Conservation (phyloP, 2,329 filamentous ascomycete genomes). For the Clonostachys solani region DNA sequence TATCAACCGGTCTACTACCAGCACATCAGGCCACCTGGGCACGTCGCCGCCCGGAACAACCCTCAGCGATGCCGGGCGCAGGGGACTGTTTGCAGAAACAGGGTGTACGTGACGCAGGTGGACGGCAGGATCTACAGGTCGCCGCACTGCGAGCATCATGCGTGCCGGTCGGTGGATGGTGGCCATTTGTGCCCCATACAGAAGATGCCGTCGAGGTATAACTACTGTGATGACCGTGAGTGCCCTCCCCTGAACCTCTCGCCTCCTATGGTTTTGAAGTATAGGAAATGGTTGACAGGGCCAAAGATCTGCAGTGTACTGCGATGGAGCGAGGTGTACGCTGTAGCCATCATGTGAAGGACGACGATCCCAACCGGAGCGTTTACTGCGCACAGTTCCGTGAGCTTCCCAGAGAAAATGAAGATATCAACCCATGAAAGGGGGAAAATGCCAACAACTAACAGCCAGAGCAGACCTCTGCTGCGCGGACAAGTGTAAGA, state of each 20-base stretch:
- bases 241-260: background rate
- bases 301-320: conserved; percentile 12
- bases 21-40: background rate
- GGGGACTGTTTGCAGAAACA: conserved; percentile 1
- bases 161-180: conserved; percentile 14
- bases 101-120: background rate
- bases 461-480: conserved; percentile 17
- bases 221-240: conserved; percentile 16
- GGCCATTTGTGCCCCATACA: conserved; percentile 11
- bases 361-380: conserved; percentile 7
- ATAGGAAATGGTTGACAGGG: background rate
- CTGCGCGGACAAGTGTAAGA: conserved; percentile 12
- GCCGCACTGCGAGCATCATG: conserved; percentile 14
- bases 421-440: too few relatives aligned
- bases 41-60: background rate
- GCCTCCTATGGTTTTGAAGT: background rate
- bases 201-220: conserved; percentile 11
- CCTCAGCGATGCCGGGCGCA: background rate
- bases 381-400: conserved; percentile 17
- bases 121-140: conserved; percentile 6
- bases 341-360: conserved; percentile 12
- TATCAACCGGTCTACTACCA: too few relatives aligned
- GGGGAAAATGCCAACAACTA: background rate
- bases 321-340: conserved; percentile 13
- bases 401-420: conserved; percentile 3